Evolutionary conservation across 139 green algal species (phyloP).

Genomic region (Tetraselmis chui): DNA sequence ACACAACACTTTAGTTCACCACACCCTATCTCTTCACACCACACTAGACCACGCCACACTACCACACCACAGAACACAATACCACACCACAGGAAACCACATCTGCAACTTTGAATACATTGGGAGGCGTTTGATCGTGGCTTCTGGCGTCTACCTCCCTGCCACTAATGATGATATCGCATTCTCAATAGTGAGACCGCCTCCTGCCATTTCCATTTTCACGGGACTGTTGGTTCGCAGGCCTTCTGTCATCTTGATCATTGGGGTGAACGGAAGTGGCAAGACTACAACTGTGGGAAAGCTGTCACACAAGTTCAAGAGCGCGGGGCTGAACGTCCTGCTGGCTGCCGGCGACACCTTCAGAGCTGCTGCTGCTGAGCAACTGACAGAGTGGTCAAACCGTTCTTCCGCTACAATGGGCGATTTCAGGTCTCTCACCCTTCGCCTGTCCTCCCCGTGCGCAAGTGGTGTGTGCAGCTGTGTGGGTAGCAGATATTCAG

Average conservation of each 20-base stretch:
- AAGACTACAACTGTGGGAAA: conserved; percentile 98
- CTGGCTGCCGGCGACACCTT: conserved; percentile 95
- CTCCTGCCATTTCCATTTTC: too few species aligned
- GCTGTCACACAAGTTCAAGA: conserved; percentile 66
- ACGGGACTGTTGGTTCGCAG: conserved; percentile 23
- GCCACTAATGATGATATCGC: too few species aligned
- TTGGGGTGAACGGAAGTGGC: conserved; percentile 95
- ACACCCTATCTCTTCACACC: too few species aligned
- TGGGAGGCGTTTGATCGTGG: too few species aligned
- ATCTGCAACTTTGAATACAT: too few species aligned
- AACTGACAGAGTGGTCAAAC: conserved; percentile 83
- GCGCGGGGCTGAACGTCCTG: conserved; percentile 62
- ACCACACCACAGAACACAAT: too few species aligned
- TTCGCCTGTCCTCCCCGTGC: background rate
- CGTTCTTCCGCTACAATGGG: conserved; percentile 26
- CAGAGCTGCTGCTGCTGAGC: conserved; percentile 87
- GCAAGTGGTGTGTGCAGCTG: conserved; percentile 6
- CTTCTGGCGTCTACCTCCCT: too few species aligned
- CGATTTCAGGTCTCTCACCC: background rate
- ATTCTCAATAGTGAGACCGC: too few species aligned
- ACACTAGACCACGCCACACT: too few species aligned
- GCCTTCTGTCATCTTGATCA: conserved; percentile 72
- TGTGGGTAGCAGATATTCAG: conserved; percentile 3
- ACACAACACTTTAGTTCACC: too few species aligned
- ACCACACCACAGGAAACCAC: too few species aligned